These are phyloP conservation scores for Leccinum pellstonianum DNA, from an alignment of 768 basidiomycete genomes.

Conservation along the genomic window DNA sequence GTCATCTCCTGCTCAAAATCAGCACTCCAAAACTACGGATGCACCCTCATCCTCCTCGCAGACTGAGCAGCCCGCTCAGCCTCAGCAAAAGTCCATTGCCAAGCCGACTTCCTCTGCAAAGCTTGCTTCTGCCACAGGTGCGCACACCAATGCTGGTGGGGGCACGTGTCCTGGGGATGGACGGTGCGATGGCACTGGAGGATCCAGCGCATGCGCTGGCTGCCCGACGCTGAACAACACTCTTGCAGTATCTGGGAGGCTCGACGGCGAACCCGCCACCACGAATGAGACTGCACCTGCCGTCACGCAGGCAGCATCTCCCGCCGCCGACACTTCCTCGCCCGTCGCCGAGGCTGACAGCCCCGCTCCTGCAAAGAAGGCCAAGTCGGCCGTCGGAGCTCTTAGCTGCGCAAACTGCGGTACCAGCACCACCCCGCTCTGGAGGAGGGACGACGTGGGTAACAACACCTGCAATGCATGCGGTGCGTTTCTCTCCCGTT, in stretches of 20 bases:
- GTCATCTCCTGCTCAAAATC: constrained; percentile 30
- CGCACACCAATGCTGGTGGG: constrained; percentile 30
- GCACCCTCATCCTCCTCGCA: constrained; percentile 27
- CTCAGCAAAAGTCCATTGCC: constrained; percentile 27
- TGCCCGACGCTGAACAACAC: constrained; percentile 97
- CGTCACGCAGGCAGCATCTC: constrained; percentile 23
- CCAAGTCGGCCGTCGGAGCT: constrained; percentile 58
- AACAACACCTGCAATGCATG: constrained; percentile 96
- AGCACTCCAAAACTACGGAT: constrained; percentile 33
- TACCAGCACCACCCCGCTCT: constrained; percentile 85
- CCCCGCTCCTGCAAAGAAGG: constrained; percentile 33
- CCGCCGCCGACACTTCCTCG: constrained; percentile 37
- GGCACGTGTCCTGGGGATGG: constrained; percentile 99
- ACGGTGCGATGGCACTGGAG: constrained; percentile 95
- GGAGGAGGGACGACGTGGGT: constrained; percentile 87
- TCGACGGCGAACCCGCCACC: constrained; percentile 37
- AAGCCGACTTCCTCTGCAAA: constrained; percentile 29
- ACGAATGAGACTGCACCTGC: constrained; percentile 22
- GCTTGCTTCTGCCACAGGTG: constrained; percentile 31
- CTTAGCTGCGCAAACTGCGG: constrained; percentile 86
- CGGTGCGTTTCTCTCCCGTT: constrained; percentile 54
- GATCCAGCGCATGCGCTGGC: constrained; percentile 87
- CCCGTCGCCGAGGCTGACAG: constrained; percentile 30
- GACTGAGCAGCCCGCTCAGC: constrained; percentile 24
- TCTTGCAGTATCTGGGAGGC: constrained; percentile 44